Evolutionary conservation across 2,329 filamentous ascomycete genomes (phyloP).

Genomic region (Trichoderma sp.): DNA sequence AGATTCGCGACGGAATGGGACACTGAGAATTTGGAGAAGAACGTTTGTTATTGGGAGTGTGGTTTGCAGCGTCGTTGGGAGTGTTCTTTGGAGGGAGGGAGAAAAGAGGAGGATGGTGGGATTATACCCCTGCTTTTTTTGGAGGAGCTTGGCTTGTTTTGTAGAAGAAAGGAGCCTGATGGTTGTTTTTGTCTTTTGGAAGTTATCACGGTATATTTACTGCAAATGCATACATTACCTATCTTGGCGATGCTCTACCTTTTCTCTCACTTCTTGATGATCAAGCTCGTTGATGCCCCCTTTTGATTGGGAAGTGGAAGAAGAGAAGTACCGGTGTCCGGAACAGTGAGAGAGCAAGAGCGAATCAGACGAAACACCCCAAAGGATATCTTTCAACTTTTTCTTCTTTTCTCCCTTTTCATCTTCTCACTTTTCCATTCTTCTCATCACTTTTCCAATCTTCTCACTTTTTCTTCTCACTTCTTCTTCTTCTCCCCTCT

Average conservation of each 20-base stretch:
- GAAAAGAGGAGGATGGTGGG: background rate
- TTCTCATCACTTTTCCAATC: too few relatives aligned
- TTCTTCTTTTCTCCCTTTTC: background rate
- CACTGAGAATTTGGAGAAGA: slow-evolving; percentile 8
- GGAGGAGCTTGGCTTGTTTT: background rate
- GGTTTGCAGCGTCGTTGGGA: background rate
- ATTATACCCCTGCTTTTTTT: background rate
- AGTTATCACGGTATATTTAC: background rate
- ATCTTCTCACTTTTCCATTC: too few relatives aligned
- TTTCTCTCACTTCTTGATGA: background rate
- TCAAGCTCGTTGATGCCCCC: background rate
- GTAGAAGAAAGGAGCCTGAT: background rate
- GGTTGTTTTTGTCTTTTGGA: background rate
- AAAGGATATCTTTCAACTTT: background rate
- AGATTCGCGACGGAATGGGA: slow-evolving; percentile 45
- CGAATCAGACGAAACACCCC: background rate
- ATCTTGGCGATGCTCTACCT: background rate
- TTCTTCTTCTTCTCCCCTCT: background rate
- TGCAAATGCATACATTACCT: background rate
- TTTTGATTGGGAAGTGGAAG: background rate
- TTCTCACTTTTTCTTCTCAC: too few relatives aligned
- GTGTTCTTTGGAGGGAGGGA: background rate
- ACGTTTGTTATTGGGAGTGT: background rate
- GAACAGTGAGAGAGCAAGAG: background rate
- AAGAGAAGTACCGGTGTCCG: background rate